These are phyloP conservation scores for Neonectria neomacrospora DNA, from an alignment of 2,329 filamentous ascomycete species.

Conservation along the genomic window DNA sequence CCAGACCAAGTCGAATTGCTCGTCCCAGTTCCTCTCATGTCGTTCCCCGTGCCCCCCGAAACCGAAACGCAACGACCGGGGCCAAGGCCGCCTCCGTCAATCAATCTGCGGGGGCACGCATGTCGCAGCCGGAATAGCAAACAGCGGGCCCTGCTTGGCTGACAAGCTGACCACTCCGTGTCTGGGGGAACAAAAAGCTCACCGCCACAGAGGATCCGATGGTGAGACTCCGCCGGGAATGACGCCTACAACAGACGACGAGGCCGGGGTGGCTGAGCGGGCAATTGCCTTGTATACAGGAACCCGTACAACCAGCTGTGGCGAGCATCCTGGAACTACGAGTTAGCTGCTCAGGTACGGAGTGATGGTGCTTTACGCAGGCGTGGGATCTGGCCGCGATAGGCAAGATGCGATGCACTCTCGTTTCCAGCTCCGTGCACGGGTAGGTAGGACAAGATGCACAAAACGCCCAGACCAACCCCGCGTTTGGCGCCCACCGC, in stretches of 20 bases:
- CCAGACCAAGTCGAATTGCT: slow-evolving; percentile 14
- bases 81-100: slow-evolving; percentile 5
- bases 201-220: slow-evolving; percentile 20
- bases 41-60: neutral
- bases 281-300: slow-evolving; percentile 1
- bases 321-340: slow-evolving; percentile 10
- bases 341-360: neutral
- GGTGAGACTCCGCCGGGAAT: slow-evolving; percentile 7
- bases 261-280: slow-evolving; percentile 21
- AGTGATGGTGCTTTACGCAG: neutral
- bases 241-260: slow-evolving; percentile 11
- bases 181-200: slow-evolving; percentile 15
- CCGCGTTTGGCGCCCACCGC: slow-evolving; percentile 44
- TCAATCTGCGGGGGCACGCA: slow-evolving; percentile 12
- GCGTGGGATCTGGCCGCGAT: neutral
- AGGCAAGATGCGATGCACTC: neutral
- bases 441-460: slow-evolving; percentile 13
- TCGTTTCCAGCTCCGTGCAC: neutral
- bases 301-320: neutral
- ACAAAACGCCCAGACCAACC: slow-evolving; percentile 33
- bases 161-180: slow-evolving; percentile 23
- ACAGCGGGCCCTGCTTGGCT: slow-evolving; percentile 3
- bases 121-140: neutral
- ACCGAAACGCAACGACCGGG: neutral
- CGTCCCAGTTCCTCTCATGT: slow-evolving; percentile 1